phyloP scores from a whole-genome alignment of 768 basidiomycete genomes.

The Russula compacta region DNA sequence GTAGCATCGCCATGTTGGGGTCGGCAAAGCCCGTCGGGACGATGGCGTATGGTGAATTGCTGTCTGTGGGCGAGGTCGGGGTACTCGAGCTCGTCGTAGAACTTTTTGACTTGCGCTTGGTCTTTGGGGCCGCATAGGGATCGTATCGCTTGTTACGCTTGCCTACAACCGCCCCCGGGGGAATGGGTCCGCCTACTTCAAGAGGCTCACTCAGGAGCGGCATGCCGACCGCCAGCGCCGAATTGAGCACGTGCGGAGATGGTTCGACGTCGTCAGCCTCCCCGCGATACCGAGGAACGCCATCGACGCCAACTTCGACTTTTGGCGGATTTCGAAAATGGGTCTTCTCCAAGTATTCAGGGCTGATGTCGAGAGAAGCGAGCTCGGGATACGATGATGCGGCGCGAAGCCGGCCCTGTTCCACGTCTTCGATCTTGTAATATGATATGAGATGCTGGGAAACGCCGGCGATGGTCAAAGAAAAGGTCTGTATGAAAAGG shows the following conservation, averaged over 20 bases:
- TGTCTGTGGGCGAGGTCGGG: constrained; percentile 15
- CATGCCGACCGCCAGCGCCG: constrained; percentile 17
- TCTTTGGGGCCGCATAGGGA: constrained; percentile 23
- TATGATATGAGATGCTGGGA: constrained; percentile 93
- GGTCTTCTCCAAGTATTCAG: constrained; percentile 81
- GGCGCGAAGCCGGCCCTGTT: constrained; percentile 75
- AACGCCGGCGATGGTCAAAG: constrained; percentile 73
- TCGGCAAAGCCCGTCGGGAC: constrained; percentile 11
- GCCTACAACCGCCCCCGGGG: constrained; percentile 1
- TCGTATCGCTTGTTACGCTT: constrained; percentile 29
- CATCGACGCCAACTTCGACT: constrained; percentile 79
- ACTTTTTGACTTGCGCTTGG: constrained; percentile 14
- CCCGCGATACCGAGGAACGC: constrained; percentile 71
- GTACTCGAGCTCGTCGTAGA: constrained; percentile 4
- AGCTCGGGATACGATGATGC: constrained; percentile 87
- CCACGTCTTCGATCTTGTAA: constrained; percentile 87
- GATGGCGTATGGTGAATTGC: background rate
- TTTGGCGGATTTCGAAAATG: constrained; percentile 88
- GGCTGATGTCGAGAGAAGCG: constrained; percentile 74
- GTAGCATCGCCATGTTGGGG: constrained; percentile 18
- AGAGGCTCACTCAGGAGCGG: constrained; percentile 17
- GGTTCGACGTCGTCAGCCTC: constrained; percentile 60
- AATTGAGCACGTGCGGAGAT: constrained; percentile 26
- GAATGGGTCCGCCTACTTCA: constrained; percentile 11
- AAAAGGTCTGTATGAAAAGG: constrained; percentile 62